phyloP scores from a whole-genome alignment of 208 protist genomes.

The Novymonas esmeraldas region DNA sequence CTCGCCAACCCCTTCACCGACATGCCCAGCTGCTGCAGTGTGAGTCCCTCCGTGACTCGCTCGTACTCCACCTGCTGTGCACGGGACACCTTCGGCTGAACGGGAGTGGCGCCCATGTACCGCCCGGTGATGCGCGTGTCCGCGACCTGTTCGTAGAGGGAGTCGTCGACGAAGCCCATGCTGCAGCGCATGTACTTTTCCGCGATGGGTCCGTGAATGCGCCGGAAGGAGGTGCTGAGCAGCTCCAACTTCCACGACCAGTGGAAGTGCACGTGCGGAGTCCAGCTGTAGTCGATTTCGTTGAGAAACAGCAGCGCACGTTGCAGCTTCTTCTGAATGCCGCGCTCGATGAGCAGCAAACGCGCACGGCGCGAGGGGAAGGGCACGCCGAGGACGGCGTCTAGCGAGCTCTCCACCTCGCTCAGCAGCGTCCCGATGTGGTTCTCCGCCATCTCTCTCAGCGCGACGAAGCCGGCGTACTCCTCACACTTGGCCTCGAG shows the following conservation, averaged over 20 bases:
- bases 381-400: constrained; percentile 31
- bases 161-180: constrained; percentile 82
- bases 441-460: constrained; percentile 49
- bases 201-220: constrained; percentile 64
- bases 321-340: constrained; percentile 61
- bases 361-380: constrained; percentile 66
- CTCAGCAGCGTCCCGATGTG: constrained; percentile 53
- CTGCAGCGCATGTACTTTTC: constrained; percentile 57
- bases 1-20: constrained; percentile 62
- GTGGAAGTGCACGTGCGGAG: constrained; percentile 69
- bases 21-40: constrained; percentile 78
- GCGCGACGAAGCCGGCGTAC: constrained; percentile 63
- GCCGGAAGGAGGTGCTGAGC: constrained; percentile 56
- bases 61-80: constrained; percentile 67
- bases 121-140: constrained; percentile 38
- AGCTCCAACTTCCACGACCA: constrained; percentile 74
- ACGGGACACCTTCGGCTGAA: constrained; percentile 39
- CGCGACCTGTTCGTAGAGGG: constrained; percentile 60
- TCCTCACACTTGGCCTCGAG: constrained; percentile 64
- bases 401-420: constrained; percentile 54
- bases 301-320: constrained; percentile 68
- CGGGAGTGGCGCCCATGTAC: constrained; percentile 20
- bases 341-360: constrained; percentile 50
- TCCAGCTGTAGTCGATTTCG: constrained; percentile 84
- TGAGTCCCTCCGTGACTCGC: constrained; percentile 49